Evolutionary conservation across 2,329 filamentous ascomycete genomes (phyloP).

Genomic region (Colletotrichum endophyticum): DNA sequence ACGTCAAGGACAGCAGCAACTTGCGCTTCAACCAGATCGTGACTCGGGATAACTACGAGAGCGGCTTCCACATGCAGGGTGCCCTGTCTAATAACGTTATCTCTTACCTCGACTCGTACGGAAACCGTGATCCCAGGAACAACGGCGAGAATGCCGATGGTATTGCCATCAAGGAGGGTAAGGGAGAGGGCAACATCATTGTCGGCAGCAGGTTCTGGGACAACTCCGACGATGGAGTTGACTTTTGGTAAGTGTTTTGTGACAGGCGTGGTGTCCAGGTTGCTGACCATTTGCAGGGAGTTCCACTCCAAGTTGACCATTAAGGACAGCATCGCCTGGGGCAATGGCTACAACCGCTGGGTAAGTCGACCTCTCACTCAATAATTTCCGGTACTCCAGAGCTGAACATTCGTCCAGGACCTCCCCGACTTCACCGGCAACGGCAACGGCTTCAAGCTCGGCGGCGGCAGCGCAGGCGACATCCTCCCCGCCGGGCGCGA

Average conservation of each 20-base stretch:
- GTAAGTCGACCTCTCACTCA: background rate
- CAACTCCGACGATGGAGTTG: conserved; percentile 50
- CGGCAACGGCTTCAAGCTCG: conserved; percentile 55
- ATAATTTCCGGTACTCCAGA: rapidly evolving
- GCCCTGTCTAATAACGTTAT: conserved; percentile 32
- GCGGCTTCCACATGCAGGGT: conserved; percentile 38
- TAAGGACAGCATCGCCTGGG: conserved; percentile 48
- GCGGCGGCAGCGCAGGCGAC: conserved; percentile 37
- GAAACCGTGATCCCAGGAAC: conserved; percentile 46
- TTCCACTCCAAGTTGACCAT: conserved; percentile 44
- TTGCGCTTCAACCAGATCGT: conserved; percentile 38
- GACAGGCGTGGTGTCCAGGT: rapidly evolving
- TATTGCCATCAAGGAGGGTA: conserved; percentile 47
- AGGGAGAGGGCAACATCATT: conserved; percentile 45
- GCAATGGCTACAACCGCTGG: conserved; percentile 51
- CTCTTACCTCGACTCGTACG: conserved; percentile 40
- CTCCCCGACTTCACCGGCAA: conserved; percentile 37
- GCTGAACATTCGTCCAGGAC: background rate
- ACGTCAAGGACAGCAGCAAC: conserved; percentile 37
- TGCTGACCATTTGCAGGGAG: conserved; percentile 11
- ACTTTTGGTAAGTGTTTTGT: conserved; percentile 31
- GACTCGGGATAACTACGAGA: conserved; percentile 41
- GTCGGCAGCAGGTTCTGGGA: conserved; percentile 47
- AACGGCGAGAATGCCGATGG: conserved; percentile 51
- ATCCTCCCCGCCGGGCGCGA: conserved; percentile 44